These are phyloP conservation scores for Rhynchospora breviuscula DNA, from an alignment of 176 grass and related monocot genomes.

Conservation along the genomic window DNA sequence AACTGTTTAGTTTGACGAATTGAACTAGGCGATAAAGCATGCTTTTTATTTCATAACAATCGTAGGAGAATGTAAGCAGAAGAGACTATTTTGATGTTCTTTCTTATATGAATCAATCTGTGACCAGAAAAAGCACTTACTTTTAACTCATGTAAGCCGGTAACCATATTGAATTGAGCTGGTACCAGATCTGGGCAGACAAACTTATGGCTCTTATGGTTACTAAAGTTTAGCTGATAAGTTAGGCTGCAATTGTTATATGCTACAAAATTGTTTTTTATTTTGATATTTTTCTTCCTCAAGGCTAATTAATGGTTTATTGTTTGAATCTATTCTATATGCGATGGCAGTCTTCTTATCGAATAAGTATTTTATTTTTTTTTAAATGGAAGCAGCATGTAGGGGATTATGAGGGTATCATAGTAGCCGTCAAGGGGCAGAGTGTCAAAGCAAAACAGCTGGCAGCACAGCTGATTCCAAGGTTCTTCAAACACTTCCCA, in stretches of 20 bases:
- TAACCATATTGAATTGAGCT: neutral
- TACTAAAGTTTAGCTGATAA: neutral
- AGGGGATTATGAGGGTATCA: constrained; percentile 81
- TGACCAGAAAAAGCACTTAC: neutral
- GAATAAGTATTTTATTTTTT: neutral
- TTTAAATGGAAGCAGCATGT: constrained; percentile 43
- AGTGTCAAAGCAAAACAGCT: constrained; percentile 96
- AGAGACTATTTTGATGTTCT: neutral
- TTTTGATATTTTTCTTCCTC: neutral
- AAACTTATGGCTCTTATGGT: neutral
- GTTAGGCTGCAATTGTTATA: neutral
- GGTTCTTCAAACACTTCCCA: constrained; percentile 87
- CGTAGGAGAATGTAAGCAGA: neutral
- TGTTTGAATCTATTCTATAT: neutral
- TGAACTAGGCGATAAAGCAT: neutral
- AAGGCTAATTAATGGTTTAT: neutral
- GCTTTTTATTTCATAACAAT: neutral
- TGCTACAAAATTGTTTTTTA: neutral
- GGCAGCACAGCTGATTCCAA: constrained; percentile 90
- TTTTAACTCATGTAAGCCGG: neutral
- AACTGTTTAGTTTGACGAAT: neutral
- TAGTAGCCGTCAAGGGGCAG: constrained; percentile 75
- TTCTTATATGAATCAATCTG: neutral
- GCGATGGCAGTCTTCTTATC: neutral
- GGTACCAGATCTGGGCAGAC: neutral